A percentile compares a stretch with the other conserved stretches of the same genome.
Conservation (phyloP, 2,329 filamentous ascomycete genomes). For the Xylariaceae sp. region DNA sequence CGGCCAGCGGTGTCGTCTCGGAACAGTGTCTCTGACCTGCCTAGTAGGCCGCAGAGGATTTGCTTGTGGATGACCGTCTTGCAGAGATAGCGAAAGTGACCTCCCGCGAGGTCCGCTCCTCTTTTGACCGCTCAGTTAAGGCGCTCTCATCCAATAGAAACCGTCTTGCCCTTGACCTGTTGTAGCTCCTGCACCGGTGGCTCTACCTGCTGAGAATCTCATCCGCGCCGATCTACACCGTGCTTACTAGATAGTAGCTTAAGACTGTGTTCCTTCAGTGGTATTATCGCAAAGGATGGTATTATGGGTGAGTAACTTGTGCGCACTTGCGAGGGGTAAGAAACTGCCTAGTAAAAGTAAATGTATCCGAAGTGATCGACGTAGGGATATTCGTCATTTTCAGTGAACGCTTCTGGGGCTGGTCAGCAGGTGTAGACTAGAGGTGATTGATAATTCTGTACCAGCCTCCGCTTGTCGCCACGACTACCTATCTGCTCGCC, state of each 20-base stretch:
- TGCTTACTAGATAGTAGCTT: slow-evolving; percentile 28
- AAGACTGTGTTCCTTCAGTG: slow-evolving; percentile 21
- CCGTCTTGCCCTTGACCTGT: slow-evolving; percentile 24
- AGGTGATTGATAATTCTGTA: slow-evolving; percentile 29
- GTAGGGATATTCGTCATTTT: slow-evolving; percentile 32
- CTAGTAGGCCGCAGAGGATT: slow-evolving; percentile 16
- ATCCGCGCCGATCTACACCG: slow-evolving; percentile 39
- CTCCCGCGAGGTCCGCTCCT: slow-evolving; percentile 5
- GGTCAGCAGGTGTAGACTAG: slow-evolving; percentile 21
- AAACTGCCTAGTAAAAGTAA: slow-evolving; percentile 5
- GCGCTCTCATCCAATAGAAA: slow-evolving; percentile 34
- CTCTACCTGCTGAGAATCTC: too few relatives aligned
- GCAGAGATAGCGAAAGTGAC: slow-evolving; percentile 3
- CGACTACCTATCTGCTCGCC: slow-evolving; percentile 28
- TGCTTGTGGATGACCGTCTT: slow-evolving; percentile 8
- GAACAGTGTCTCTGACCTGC: slow-evolving; percentile 6
- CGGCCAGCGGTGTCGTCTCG: slow-evolving; percentile 19
- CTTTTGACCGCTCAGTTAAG: slow-evolving; percentile 41
- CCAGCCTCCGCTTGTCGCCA: slow-evolving; percentile 36
- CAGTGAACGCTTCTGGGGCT: slow-evolving; percentile 14
- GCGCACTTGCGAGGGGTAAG: neutral
- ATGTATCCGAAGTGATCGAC: slow-evolving; percentile 30
- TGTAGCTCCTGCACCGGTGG: too few relatives aligned
- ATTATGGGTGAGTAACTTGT: neutral
- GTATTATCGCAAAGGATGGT: slow-evolving; percentile 17